Base-by-base conservation (phyloP, 371 early-diverging fungal species). In the Lichtheimia hyalospora region DNA sequence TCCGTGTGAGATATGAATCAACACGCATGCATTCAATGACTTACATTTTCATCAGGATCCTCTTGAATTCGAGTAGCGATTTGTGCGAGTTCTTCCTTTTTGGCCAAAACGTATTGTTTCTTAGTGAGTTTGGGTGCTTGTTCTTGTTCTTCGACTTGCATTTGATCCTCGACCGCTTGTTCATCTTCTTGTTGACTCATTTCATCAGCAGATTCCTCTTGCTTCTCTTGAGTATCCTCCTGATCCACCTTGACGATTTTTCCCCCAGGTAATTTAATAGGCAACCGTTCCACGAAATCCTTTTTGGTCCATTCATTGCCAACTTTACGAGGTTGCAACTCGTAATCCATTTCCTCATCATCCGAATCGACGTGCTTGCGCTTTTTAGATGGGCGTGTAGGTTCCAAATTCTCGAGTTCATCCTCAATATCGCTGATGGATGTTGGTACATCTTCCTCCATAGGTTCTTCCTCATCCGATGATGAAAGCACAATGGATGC, bases 61-160 rank as follows among this genome's bases (percentile, higher is more conserved):
- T 88, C 90, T 60, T 92, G 85, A 42, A 96, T 76, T 4, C 64
- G 57, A 27, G 91, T 80, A 6, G 96, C 93, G 28, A 89, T 66
- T 8, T 70, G 63, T 2, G 96, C 95, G 56, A 97, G 73, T 63
- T 87, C 75, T 75, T 91, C 95, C 65, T 93, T 89, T 65, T 84
- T 89, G 40, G 72, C 63, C n/a, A 87, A 61, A 41, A 88, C 58
- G 39, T 84, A 75, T 50, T 84, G 67, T 65, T 88, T 84, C 51
- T 82, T 82, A 25, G 76, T 60, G 3, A 77, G 28, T 42, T 59
- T 65, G 0, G 59, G 63, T 21, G 24, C 61, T 14, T 49, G 51
- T 39, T 43, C 59, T 14, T 53, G 25, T 4, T 43, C 58, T 4
- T 43, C 58, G 20, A 43, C 52, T 41, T 62, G 54, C 10, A 43